Base-by-base conservation (phyloP, 73 alveolate species). In the Paramecium tetraurelia region DNA sequence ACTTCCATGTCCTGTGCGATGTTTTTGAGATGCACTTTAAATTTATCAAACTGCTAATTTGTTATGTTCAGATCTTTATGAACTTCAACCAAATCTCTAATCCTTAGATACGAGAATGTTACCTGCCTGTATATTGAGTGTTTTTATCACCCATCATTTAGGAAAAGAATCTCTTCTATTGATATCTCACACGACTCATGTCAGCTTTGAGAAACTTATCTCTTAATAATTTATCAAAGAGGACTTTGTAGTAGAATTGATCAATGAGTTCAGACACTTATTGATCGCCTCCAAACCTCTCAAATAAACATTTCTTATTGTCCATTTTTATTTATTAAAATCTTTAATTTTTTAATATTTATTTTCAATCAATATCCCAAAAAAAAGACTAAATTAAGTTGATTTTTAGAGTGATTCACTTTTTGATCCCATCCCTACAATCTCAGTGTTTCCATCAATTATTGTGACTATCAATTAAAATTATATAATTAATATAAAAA, bases 41-140 rank as follows among this genome's bases (percentile, higher is more conserved):
- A 80, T 46, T 80, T 80, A 80, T 80, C 90, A 14, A 80, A 80
- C 72, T 80, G 75, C 75, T 80, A 22, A 46, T 80, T 80, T 41
- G 76, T 80, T 8, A 80, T 80, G 70, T 48, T 48, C 38, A 80
- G 38, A 8, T 20, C 35, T 35, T 80, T 80, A 46, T 80, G 90
- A n/a, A 80, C 75, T 22, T 80, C 90, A 80, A 43, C 10, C 24
- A 80, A 24, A 46, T 80, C 90, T 35, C 90, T 80, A 80, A 63
- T 53, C 1, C 35, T n/a, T 53, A 53, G 31, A 63, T 27, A 63
- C 27, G 24, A 27, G 46, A 27, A 31, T 33, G 12, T 27, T 43
- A 80, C 90, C 90, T 80, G 35, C 90, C 90, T 40, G 90, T 80
- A 9, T 80, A 80, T 80, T 80, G 48, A 31, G 90, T 80, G 48